Conservation (phyloP, 306 rosid genomes). For the Corylus avellana region DNA sequence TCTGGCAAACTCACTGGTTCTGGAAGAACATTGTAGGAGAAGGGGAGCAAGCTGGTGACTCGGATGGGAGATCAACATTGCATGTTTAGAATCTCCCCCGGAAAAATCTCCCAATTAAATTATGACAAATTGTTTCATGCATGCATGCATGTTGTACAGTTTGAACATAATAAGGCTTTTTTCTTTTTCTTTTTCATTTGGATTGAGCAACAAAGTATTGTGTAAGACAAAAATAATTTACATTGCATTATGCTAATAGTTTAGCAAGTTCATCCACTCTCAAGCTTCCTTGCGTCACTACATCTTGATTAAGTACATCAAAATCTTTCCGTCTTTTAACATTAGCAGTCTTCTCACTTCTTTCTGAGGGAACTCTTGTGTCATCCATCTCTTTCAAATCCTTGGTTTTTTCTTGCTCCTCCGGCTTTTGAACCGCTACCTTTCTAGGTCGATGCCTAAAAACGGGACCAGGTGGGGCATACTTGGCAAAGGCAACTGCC, state of each 20-base stretch:
- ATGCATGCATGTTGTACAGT: neutral
- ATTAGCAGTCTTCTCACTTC: conserved; percentile 49
- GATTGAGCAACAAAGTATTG: neutral
- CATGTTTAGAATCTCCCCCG: conserved; percentile 19
- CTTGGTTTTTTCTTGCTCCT: conserved; percentile 30
- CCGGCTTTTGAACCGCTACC: conserved; percentile 25
- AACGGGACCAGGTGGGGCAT: conserved; percentile 72
- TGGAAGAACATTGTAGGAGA: conserved; percentile 65
- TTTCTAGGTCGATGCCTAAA: conserved; percentile 46
- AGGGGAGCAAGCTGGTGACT: conserved; percentile 20
- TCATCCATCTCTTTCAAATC: conserved; percentile 34
- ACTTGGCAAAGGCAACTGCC: conserved; percentile 59
- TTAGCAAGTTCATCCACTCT: conserved; percentile 88
- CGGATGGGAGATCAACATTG: conserved; percentile 33
- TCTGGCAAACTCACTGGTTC: conserved; percentile 81
- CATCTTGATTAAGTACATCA: conserved; percentile 45
- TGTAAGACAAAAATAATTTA: conserved; percentile 1
- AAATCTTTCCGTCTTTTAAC: conserved; percentile 42
- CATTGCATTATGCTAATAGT: conserved; percentile 49
- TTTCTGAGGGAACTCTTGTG: conserved; percentile 20
- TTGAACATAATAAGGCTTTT: neutral
- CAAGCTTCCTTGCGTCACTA: conserved; percentile 78
- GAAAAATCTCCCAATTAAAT: neutral
- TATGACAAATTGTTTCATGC: neutral
- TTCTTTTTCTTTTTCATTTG: neutral